Evolutionary conservation across 176 grass and related monocot species (phyloP).

Genomic region (Avena insularis): DNA sequence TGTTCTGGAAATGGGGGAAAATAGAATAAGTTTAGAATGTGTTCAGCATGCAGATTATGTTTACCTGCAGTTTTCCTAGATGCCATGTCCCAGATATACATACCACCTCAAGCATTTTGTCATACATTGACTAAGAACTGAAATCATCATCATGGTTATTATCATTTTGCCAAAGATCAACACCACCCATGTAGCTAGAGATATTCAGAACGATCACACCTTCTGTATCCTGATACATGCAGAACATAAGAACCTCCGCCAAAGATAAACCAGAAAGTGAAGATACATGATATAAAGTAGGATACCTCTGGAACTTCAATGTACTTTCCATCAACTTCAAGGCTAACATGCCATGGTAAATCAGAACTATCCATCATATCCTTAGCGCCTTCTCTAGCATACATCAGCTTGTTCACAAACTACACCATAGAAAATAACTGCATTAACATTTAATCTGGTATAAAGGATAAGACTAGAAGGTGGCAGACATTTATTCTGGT

Average conservation of each 20-base stretch:
- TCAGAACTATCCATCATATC: slow-evolving; percentile 94
- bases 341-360: slow-evolving; percentile 87
- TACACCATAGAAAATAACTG: slow-evolving; percentile 41
- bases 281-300: slow-evolving; percentile 34
- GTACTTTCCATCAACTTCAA: slow-evolving; percentile 88
- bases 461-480: too few species aligned
- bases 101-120: slow-evolving; percentile 90
- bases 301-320: slow-evolving; percentile 87
- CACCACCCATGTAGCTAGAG: slow-evolving; percentile 95
- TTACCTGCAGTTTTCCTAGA: slow-evolving; percentile 96
- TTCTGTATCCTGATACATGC: slow-evolving; percentile 81
- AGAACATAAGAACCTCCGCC: slow-evolving; percentile 41
- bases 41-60: slow-evolving; percentile 2
- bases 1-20: background rate
- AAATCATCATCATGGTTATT: slow-evolving; percentile 73
- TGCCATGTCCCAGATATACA: slow-evolving; percentile 97
- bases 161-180: slow-evolving; percentile 92
- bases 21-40: slow-evolving; percentile 8
- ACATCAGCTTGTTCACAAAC: slow-evolving; percentile 97
- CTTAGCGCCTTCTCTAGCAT: slow-evolving; percentile 98
- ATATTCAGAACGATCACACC: slow-evolving; percentile 95
- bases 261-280: background rate
- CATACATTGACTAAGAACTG: slow-evolving; percentile 81
- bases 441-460: background rate
- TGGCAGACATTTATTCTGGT: background rate